These are phyloP conservation scores for Phragmites australis DNA, from an alignment of 176 grass and related monocot genomes.

Conservation along the genomic window DNA sequence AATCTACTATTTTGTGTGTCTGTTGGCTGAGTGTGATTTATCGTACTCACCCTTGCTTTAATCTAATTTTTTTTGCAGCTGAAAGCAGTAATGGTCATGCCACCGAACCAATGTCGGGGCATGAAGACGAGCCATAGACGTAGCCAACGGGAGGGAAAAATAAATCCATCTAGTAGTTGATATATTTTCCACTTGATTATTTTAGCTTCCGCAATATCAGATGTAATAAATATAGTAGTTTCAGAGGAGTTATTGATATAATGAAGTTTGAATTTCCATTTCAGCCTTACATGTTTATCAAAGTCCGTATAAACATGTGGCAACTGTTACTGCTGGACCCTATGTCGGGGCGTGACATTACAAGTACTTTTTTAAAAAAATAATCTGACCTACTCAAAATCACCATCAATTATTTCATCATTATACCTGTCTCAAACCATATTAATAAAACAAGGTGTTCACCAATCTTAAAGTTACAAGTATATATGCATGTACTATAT, in stretches of 20 bases:
- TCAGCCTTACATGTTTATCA: neutral
- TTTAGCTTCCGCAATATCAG: neutral
- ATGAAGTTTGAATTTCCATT: no score
- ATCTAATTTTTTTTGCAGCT: neutral
- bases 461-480: no score
- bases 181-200: neutral
- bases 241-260: neutral
- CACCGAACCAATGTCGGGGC: neutral
- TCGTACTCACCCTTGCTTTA: no score
- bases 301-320: neutral
- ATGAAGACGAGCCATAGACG: neutral
- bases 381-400: no score
- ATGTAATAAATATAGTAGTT: neutral
- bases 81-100: neutral
- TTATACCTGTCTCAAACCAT: no score
- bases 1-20: no score
- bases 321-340: neutral
- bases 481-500: no score
- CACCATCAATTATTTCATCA: no score
- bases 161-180: neutral
- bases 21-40: no score
- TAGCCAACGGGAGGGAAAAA: neutral
- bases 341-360: neutral
- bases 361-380: no score
- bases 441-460: no score